Percentiles rank a stretch among this genome's conserved stretches.
These are phyloP conservation scores for Cenococcum geophilum DNA, from an alignment of 495 filamentous ascomycete species.

Conservation along the genomic window DNA sequence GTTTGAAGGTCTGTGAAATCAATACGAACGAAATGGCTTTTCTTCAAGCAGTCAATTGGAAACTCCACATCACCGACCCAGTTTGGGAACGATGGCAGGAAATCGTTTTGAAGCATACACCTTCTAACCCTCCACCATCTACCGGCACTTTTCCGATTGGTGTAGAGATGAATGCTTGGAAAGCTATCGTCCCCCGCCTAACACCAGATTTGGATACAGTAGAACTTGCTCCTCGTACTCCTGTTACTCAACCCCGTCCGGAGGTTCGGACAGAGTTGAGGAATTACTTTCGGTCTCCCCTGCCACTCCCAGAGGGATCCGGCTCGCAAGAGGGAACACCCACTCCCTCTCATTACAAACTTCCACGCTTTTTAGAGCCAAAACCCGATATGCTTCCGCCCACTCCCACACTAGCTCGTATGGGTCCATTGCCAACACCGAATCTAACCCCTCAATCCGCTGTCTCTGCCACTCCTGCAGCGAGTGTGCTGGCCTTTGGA, in stretches of 20 bases:
- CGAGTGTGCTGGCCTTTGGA: constrained; percentile 56
- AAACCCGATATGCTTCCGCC: constrained; percentile 33
- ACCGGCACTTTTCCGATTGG: constrained; percentile 45
- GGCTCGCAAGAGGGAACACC: constrained; percentile 36
- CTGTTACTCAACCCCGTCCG: constrained; percentile 17
- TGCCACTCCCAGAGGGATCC: constrained; percentile 8
- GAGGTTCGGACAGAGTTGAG: constrained; percentile 12
- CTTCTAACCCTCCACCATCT: constrained; percentile 55
- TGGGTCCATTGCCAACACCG: constrained; percentile 70
- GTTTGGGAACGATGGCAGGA: constrained; percentile 91
- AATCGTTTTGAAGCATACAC: constrained; percentile 78
- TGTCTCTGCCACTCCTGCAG: constrained; percentile 82
- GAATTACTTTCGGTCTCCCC: constrained; percentile 13
- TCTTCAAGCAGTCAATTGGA: constrained; percentile 83
- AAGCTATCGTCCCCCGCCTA: constrained; percentile 65
- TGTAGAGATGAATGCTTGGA: constrained; percentile 56
- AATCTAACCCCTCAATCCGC: constrained; percentile 71
- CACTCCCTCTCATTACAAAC: constrained; percentile 31
- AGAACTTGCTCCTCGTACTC: constrained; percentile 33
- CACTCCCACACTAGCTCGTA: constrained; percentile 47
- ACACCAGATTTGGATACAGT: constrained; percentile 68
- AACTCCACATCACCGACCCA: constrained; percentile 82
- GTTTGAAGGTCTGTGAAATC: constrained; percentile 81
- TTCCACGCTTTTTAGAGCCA: constrained; percentile 38
- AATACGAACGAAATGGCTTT: constrained; percentile 96